Conservation (phyloP, 2,329 filamentous ascomycete genomes). For the Sclerotinia borealis region DNA sequence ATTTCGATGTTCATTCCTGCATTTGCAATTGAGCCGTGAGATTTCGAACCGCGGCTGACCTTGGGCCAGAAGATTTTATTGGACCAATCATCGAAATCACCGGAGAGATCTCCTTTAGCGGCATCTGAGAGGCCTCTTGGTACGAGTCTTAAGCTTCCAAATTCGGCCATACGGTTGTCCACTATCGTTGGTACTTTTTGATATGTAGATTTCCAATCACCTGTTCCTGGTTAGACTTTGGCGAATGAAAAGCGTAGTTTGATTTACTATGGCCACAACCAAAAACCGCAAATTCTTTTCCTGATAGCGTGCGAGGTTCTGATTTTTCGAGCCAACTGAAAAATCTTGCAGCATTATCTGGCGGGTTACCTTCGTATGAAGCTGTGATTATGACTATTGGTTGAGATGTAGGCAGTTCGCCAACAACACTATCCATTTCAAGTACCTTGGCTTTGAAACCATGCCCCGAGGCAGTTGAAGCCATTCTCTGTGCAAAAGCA, state of each 20-base stretch:
- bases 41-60: background rate
- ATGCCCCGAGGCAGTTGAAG: constrained; percentile 49
- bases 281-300: constrained; percentile 60
- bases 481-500: constrained; percentile 57
- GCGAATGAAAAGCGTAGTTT: constrained; percentile 31
- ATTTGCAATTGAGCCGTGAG: background rate
- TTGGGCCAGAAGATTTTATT: constrained; percentile 48
- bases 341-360: constrained; percentile 65
- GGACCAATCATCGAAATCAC: constrained; percentile 62
- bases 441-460: constrained; percentile 51
- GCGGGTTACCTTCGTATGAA: constrained; percentile 67
- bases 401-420: constrained; percentile 51
- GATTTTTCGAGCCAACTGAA: constrained; percentile 53
- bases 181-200: constrained; percentile 59
- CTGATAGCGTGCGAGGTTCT: constrained; percentile 41
- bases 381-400: constrained; percentile 63
- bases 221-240: constrained; percentile 14
- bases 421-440: constrained; percentile 55
- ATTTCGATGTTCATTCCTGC: background rate
- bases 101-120: constrained; percentile 52
- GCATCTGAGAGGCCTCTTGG: background rate
- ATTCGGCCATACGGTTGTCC: constrained; percentile 34
- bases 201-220: constrained; percentile 56
- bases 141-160: background rate
- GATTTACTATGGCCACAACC: constrained; percentile 51